phyloP scores from a whole-genome alignment of 1,139 yeast genomes.

The Blastobotrys proliferans region DNA sequence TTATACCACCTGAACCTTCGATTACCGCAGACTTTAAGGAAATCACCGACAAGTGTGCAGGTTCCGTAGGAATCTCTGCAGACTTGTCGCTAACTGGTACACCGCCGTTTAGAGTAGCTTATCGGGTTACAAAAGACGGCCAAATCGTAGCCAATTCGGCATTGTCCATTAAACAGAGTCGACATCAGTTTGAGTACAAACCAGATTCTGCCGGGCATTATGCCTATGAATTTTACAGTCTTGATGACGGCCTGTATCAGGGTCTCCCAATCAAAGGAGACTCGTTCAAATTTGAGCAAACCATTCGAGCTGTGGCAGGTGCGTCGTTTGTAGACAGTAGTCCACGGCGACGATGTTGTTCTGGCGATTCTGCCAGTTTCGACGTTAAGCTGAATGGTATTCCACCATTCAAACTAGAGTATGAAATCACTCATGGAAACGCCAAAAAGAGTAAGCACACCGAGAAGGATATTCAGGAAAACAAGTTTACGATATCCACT shows the following conservation, averaged over 20 bases:
- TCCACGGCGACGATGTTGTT: constrained; percentile 36
- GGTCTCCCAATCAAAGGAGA: constrained; percentile 30
- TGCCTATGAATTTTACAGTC: constrained; percentile 58
- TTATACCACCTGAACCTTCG: constrained; percentile 47
- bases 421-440: constrained; percentile 53
- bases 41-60: constrained; percentile 82
- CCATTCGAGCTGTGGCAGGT: constrained; percentile 37
- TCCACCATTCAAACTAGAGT: constrained; percentile 68
- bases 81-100: constrained; percentile 64
- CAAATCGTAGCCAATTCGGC: constrained; percentile 24
- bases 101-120: constrained; percentile 76
- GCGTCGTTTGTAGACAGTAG: constrained; percentile 32
- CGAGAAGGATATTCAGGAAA: constrained; percentile 42
- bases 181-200: constrained; percentile 59
- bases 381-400: constrained; percentile 68
- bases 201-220: constrained; percentile 83
- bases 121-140: constrained; percentile 42
- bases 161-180: constrained; percentile 30
- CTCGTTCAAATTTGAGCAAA: constrained; percentile 31
- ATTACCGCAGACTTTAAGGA: constrained; percentile 42
- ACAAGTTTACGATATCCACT: constrained; percentile 45
- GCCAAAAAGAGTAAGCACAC: constrained; percentile 42
- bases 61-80: constrained; percentile 81
- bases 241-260: constrained; percentile 37
- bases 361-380: constrained; percentile 45